A percentile compares a stretch with the other conserved stretches of the same genome.
Evolutionary conservation across 202 grass and related monocot genomes (phyloP).

Genomic region (Dendrocalamus latiflorus): DNA sequence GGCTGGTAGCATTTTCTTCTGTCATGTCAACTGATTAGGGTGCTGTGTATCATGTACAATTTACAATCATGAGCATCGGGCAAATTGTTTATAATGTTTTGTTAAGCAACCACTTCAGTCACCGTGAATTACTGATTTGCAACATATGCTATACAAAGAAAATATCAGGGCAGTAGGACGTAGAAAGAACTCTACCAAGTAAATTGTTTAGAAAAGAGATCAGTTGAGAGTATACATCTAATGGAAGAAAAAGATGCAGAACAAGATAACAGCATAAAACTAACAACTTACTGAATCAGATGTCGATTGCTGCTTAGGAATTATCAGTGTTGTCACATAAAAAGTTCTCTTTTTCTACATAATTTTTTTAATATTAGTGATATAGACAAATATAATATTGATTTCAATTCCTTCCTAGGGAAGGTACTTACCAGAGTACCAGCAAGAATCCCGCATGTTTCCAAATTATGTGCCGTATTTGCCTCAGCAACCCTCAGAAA

Average conservation of each 20-base stretch:
- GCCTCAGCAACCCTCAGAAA: slow-evolving; percentile 86
- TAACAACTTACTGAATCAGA: slow-evolving; percentile 89
- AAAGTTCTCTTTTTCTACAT: slow-evolving; percentile 92
- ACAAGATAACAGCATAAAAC: slow-evolving; percentile 13
- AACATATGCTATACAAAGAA: background rate
- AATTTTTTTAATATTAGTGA: slow-evolving; percentile 31
- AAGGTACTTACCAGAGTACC: slow-evolving; percentile 68
- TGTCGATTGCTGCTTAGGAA: slow-evolving; percentile 92
- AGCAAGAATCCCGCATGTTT: slow-evolving; percentile 98
- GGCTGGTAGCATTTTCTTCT: too few relatives aligned
- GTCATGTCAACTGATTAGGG: background rate
- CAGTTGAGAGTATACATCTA: background rate
- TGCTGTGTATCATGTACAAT: background rate
- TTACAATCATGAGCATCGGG: background rate
- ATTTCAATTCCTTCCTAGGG: slow-evolving; percentile 3
- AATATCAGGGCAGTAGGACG: background rate
- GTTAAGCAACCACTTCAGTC: background rate
- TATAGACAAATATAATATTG: slow-evolving; percentile 17
- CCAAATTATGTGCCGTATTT: slow-evolving; percentile 91
- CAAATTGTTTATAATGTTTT: background rate
- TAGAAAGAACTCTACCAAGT: background rate
- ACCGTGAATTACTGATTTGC: background rate
- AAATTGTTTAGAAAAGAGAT: slow-evolving; percentile 16
- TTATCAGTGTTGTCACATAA: slow-evolving; percentile 88
- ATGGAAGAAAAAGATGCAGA: background rate